phyloP scores from a whole-genome alignment of 1,284 basidiomycete species.

The Papiliotrema fonsecae region DNA sequence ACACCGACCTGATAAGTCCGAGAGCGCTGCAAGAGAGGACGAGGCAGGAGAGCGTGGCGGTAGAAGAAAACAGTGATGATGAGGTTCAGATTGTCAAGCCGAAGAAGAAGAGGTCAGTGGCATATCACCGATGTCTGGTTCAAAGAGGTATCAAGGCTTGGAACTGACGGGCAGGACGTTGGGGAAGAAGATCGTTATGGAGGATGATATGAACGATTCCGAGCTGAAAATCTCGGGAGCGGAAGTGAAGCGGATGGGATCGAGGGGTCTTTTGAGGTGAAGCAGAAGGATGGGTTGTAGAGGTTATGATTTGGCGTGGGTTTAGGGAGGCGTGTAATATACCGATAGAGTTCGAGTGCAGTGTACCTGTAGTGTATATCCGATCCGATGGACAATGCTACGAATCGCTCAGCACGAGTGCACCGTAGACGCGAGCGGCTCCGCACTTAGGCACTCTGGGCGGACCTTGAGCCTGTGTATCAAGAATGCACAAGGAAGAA shows the following conservation, averaged over 20 bases:
- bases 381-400: too few species aligned
- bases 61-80: constrained; percentile 18
- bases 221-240: constrained; percentile 22
- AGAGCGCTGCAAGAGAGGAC: constrained; percentile 23
- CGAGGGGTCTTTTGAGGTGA: neutral
- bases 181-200: constrained; percentile 51
- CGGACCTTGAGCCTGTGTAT: too few species aligned
- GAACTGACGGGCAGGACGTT: constrained; percentile 41
- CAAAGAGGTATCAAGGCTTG: too few species aligned
- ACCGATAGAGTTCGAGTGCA: neutral
- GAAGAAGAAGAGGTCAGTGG: constrained; percentile 53
- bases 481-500: too few species aligned
- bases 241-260: constrained; percentile 36
- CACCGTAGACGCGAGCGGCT: too few species aligned
- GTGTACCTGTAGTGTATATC: neutral
- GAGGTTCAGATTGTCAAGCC: constrained; percentile 45
- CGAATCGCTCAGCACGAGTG: too few species aligned
- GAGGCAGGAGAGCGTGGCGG: constrained; percentile 10
- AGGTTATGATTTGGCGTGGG: neutral
- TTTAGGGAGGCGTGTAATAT: neutral
- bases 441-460: too few species aligned
- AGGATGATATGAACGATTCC: constrained; percentile 50
- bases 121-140: too few species aligned
- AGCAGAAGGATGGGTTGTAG: neutral
- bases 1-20: neutral